These are phyloP conservation scores for Neobulgaria alba DNA, from an alignment of 2,329 filamentous ascomycete species.

Conservation along the genomic window DNA sequence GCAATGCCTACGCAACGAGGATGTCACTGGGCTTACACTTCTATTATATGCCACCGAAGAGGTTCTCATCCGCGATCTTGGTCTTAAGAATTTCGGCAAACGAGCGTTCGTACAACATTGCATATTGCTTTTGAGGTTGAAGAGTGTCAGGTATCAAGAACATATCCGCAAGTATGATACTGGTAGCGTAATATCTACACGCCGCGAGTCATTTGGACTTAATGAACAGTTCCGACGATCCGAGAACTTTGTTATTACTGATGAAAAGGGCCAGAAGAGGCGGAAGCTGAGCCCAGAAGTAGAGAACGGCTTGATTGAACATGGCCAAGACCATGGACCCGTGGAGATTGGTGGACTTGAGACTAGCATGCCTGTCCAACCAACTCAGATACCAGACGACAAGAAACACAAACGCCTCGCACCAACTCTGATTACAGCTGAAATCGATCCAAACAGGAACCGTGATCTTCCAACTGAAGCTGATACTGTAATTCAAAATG, in stretches of 20 bases:
- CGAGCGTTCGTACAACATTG: conserved; percentile 40
- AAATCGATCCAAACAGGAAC: conserved; percentile 15
- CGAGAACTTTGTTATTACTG: background rate
- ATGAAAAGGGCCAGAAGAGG: background rate
- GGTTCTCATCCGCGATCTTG: conserved; percentile 20
- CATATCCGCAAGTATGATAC: background rate
- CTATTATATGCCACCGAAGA: conserved; percentile 18
- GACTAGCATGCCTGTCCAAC: background rate
- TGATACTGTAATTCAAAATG: conserved; percentile 18
- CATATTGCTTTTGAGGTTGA: conserved; percentile 45
- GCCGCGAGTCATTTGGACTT: background rate
- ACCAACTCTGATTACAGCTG: conserved; percentile 22
- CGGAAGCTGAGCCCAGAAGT: too few species aligned
- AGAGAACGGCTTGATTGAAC: background rate
- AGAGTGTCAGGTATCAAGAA: conserved; percentile 41
- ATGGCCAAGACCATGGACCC: background rate
- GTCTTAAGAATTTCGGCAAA: conserved; percentile 17
- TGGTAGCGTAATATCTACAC: background rate
- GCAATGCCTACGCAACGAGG: conserved; percentile 46
- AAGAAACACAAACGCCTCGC: conserved; percentile 29
- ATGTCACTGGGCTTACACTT: conserved; percentile 35
- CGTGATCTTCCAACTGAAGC: conserved; percentile 20
- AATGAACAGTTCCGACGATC: background rate
- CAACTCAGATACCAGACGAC: conserved; percentile 3
- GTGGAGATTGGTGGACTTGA: background rate